Conservation (phyloP, 108 stramenopile genomes). For the Fragilariopsis cylindrus region DNA sequence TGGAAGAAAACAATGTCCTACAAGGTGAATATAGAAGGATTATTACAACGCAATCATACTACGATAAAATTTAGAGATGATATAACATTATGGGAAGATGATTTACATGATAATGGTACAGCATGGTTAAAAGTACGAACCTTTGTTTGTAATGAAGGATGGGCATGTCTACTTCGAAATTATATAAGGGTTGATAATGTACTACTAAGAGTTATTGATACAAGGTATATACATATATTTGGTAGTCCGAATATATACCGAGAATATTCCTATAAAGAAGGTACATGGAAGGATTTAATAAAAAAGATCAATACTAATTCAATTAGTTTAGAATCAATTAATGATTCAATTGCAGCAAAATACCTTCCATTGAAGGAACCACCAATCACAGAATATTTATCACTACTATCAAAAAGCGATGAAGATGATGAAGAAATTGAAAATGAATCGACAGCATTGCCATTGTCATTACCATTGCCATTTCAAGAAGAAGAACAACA, state of each 20-base stretch:
- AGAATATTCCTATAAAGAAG: slow-evolving; percentile 4
- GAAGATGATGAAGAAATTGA: not conserved
- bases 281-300: not conserved
- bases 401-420: not conserved
- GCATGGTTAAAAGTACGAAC: not conserved
- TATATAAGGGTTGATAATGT: not conserved
- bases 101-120: slow-evolving; percentile 4
- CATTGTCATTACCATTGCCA: not conserved
- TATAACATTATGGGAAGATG: slow-evolving; percentile 5
- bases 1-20: not conserved
- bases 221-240: not conserved
- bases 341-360: slow-evolving; percentile 10
- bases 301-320: not conserved
- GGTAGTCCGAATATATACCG: not conserved
- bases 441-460: not conserved
- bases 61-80: not conserved
- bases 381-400: slow-evolving; percentile 1
- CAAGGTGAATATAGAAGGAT: slow-evolving; percentile 6
- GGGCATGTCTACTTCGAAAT: slow-evolving; percentile 6
- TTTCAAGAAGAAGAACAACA: not conserved
- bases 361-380: not conserved
- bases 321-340: slow-evolving; percentile 1
- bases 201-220: not conserved
- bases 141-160: not conserved
- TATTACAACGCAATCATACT: not conserved